Conservation (phyloP, 2,329 filamentous ascomycete genomes). For the Cephalotrichum gorgonifer region DNA sequence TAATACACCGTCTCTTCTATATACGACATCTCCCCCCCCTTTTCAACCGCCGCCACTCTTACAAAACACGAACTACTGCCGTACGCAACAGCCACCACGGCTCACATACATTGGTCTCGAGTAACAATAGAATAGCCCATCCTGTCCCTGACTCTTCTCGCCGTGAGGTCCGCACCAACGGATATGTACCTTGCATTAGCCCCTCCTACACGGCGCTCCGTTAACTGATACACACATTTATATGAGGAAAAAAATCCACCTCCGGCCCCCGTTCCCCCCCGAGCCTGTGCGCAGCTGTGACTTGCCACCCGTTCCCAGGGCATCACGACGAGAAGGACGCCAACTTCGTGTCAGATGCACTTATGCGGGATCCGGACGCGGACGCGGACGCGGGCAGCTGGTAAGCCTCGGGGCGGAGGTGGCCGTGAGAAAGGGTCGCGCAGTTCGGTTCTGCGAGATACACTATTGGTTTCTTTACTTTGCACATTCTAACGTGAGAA, state of each 20-base stretch:
- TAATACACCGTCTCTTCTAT: neutral
- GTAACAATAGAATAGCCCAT: too few species aligned
- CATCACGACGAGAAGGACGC: neutral
- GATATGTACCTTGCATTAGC: neutral
- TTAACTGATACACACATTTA: neutral
- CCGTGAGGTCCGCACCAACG: neutral
- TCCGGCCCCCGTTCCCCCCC: neutral
- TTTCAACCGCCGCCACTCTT: neutral
- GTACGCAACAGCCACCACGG: neutral
- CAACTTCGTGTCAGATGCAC: slow-evolving; percentile 1
- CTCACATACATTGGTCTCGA: neutral
- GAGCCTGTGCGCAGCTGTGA: neutral
- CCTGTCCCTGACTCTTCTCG: neutral
- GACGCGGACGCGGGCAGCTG: neutral
- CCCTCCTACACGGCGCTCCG: neutral
- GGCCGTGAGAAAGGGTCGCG: neutral
- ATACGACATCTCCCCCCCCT: neutral
- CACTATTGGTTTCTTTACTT: neutral
- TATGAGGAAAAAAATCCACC: neutral
- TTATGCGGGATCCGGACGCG: too few species aligned
- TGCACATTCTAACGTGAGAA: neutral
- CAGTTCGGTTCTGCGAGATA: neutral
- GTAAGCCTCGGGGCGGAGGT: neutral
- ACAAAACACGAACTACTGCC: neutral
- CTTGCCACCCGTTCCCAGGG: neutral